Evolutionary conservation across 805 yeast species (phyloP).

Genomic region (Kuraishia cidri): DNA sequence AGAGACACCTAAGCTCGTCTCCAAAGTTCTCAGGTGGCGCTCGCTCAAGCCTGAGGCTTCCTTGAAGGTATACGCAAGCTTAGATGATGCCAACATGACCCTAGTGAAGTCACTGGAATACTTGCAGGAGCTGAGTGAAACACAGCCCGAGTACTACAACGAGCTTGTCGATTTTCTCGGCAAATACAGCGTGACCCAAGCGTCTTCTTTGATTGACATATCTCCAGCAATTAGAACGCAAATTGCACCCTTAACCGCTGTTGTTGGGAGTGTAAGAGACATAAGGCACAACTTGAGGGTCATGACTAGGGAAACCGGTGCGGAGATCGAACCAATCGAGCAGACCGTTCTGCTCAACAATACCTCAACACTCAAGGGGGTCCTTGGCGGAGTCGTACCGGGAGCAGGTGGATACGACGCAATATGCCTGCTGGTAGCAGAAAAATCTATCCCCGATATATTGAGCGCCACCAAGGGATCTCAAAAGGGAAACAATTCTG

Average conservation of each 20-base stretch:
- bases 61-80: conserved; percentile 35
- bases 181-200: conserved; percentile 7
- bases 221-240: conserved; percentile 3
- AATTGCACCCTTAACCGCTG: conserved; percentile 16
- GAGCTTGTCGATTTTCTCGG: conserved; percentile 11
- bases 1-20: conserved; percentile 86
- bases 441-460: conserved; percentile 28
- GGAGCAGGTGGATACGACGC: conserved; percentile 99
- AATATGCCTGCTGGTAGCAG: conserved; percentile 59
- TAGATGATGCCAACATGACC: conserved; percentile 50
- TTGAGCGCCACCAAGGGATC: background rate
- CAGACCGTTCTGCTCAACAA: conserved; percentile 67
- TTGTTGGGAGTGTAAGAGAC: conserved; percentile 29
- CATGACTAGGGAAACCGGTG: conserved; percentile 61
- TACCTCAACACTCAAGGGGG: conserved; percentile 55
- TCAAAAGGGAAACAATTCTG: background rate
- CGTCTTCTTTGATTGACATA: conserved; percentile 2
- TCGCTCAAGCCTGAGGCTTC: conserved; percentile 40
- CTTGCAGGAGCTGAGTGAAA: conserved; percentile 23
- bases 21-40: conserved; percentile 68
- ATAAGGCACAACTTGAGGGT: conserved; percentile 52
- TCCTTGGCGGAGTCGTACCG: conserved; percentile 93
- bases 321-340: conserved; percentile 77
- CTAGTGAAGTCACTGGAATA: conserved; percentile 39
- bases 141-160: conserved; percentile 26